Base-by-base conservation (phyloP, 306 rosid genomes). In the Rosa multiflora region DNA sequence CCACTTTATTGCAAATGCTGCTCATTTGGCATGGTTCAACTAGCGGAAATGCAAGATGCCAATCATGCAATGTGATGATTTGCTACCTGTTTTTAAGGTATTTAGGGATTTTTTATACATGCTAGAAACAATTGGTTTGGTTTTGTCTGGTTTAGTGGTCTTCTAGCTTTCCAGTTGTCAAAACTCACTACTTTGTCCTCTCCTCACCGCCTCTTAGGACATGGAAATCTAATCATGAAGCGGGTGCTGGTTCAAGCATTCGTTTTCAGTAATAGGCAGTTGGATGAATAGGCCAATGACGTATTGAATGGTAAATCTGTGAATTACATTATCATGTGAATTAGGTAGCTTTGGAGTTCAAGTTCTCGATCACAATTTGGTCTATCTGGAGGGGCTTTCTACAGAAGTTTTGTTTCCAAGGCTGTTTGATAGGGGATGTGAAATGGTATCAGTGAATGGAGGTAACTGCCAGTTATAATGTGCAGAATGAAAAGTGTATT, bases 391-490 rank as follows among this genome's bases (percentile, higher is more conserved):
- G 71, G 73, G 51, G 56, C 75, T 78, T 55, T 76, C 46, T 12
- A 62, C 78, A 69, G 83, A 81, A 77, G 55, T 61, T n/a, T 75
- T 44, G 49, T 62, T 76, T 71, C 59, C 70, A 75, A 49, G 70
- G 81, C 68, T 84, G 35, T 79, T 80, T 72, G 77, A 82, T 26
- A 62, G 3, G 5, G 17, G 67, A 48, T 76, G 47, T 37, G 61
- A 74, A 68, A 61, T 66, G 70, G 79, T 83, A 67, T 42, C 67
- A 75, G 78, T 68, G 66, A 18, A 67, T 78, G 67, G 82, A 85
- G 90, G 88, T 87, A 86, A 88, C 78, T 70, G 76, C 79, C 80
- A 71, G 72, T 73, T 74, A 74, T 76, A 81, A 61, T 85, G 76
- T 91, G 67, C 63, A 59, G 59, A 76, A 78, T 76, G 53, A 72